Evolutionary conservation across 495 filamentous ascomycete genomes (phyloP), one percentile per base, ranked within the genome.

Genomic region (Lasiosphaeria miniovina): DNA sequence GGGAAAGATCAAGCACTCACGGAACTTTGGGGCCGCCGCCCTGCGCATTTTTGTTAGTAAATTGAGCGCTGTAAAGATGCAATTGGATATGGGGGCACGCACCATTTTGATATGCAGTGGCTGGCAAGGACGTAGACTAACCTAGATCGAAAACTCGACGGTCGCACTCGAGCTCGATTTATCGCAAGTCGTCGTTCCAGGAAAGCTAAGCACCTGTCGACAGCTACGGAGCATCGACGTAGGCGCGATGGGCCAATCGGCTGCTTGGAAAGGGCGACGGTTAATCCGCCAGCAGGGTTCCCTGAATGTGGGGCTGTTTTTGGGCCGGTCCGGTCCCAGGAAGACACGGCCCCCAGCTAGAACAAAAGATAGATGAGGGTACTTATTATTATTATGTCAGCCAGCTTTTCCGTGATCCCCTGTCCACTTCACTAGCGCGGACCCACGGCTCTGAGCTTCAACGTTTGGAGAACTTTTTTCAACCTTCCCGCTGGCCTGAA

Each of bases 11-110:
- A 24, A n/a, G 49, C 53, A 80, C 90, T 76, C 85, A 98, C 93
- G 91, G 89, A 73, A 98, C 88, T 80, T 90, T 91, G 77, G 83
- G 86, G 77, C 91, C 91, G 75, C 84, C 87, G 69, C 85, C 84
- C 84, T 88, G 63, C 9, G 31, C 7, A 59, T 64, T 84, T 76
- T 24, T 59, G 67, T 85, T 75, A 85, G 77, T 52, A 63, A 52
- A 4, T 3, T 33, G 8, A 35, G 35, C 40, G 31, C 40, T 32
- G 9, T 8, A 11, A 34, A 54, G 6, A 38, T 49, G n/a, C 49
- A 57, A 54, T 58, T 52, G 58, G 34, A 38, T 17, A n/a, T 8
- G 32, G 24, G 24, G 31, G 14, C 9, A 54, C 65, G 31, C 64
- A 73, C 72, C 72, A 74, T 74, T 65, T 54, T 74, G 68, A 68